Conservation (phyloP, 345 rosid species). For the Arabidopsis suecica region DNA sequence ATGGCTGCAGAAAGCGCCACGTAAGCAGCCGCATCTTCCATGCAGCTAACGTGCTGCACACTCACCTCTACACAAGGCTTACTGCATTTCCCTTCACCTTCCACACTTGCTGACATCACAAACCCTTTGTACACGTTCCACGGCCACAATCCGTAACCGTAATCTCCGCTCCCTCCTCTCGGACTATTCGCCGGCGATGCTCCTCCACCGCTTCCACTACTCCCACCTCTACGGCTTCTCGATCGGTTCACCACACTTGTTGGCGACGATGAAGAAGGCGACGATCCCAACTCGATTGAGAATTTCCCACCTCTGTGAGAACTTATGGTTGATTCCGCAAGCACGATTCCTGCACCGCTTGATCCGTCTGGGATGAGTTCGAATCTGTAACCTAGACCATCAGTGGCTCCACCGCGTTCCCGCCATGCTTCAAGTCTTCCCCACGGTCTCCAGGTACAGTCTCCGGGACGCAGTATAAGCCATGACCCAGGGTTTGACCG, state of each 20-base stretch:
- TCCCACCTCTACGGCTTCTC: constrained; percentile 61
- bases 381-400: constrained; percentile 78
- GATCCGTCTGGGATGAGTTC: constrained; percentile 72
- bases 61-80: constrained; percentile 87
- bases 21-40: constrained; percentile 92
- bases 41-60: constrained; percentile 90
- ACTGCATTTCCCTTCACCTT: constrained; percentile 86
- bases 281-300: constrained; percentile 58
- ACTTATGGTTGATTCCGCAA: constrained; percentile 73
- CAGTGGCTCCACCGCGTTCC: constrained; percentile 76
- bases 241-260: constrained; percentile 17
- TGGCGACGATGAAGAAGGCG: constrained; percentile 25
- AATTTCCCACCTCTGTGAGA: constrained; percentile 79
- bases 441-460: constrained; percentile 92
- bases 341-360: constrained; percentile 66
- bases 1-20: constrained; percentile 93
- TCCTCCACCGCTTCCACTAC: constrained; percentile 55
- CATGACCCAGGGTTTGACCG: constrained; percentile 89
- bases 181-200: constrained; percentile 83
- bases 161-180: constrained; percentile 76
- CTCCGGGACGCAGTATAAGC: constrained; percentile 87
- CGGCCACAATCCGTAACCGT: constrained; percentile 75
- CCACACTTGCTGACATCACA: constrained; percentile 87
- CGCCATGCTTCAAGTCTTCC: constrained; percentile 96
- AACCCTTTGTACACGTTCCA: constrained; percentile 68